phyloP scores from a whole-genome alignment of 176 grass and related monocot genomes.

The Phoenix dactylifera region DNA sequence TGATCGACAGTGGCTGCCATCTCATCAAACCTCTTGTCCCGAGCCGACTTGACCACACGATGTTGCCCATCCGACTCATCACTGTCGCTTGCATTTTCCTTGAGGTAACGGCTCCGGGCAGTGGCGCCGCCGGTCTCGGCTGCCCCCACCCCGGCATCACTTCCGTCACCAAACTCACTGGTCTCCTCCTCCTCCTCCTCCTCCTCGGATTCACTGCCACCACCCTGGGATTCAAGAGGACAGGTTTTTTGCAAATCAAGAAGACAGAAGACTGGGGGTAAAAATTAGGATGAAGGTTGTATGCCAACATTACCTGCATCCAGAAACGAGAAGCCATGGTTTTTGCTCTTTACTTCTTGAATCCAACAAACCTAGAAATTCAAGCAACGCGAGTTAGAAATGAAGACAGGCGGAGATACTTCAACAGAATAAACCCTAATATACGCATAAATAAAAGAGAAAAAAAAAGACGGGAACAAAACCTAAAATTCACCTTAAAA shows the following conservation, averaged over 20 bases:
- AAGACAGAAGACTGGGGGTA: too few relatives aligned
- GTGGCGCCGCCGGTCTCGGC: not conserved
- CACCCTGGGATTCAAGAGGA: slow-evolving; percentile 32
- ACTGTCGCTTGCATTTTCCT: slow-evolving; percentile 33
- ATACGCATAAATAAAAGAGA: too few relatives aligned
- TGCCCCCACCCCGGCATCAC: not conserved
- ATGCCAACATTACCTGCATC: slow-evolving; percentile 36
- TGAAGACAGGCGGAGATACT: too few relatives aligned
- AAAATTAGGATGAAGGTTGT: not conserved
- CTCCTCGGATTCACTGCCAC: slow-evolving; percentile 71
- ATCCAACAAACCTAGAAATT: too few relatives aligned
- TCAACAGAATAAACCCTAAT: too few relatives aligned
- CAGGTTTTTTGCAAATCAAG: not conserved
- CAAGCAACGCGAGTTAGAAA: too few relatives aligned
- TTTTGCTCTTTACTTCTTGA: slow-evolving; percentile 5
- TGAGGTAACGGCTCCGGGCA: slow-evolving; percentile 45
- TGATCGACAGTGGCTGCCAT: slow-evolving; percentile 76
- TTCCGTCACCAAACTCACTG: slow-evolving; percentile 11
- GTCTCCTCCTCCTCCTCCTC: slow-evolving; percentile 55
- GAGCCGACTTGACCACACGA: slow-evolving; percentile 60
- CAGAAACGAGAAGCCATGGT: slow-evolving; percentile 86
- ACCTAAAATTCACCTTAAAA: not conserved
- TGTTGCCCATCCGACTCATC: slow-evolving; percentile 70
- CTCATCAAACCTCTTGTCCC: slow-evolving; percentile 80
- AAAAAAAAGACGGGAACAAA: too few relatives aligned